Evolutionary conservation across 306 rosid species (phyloP), one percentile per base, ranked within the genome.

Genomic region (Rosa multiflora): DNA sequence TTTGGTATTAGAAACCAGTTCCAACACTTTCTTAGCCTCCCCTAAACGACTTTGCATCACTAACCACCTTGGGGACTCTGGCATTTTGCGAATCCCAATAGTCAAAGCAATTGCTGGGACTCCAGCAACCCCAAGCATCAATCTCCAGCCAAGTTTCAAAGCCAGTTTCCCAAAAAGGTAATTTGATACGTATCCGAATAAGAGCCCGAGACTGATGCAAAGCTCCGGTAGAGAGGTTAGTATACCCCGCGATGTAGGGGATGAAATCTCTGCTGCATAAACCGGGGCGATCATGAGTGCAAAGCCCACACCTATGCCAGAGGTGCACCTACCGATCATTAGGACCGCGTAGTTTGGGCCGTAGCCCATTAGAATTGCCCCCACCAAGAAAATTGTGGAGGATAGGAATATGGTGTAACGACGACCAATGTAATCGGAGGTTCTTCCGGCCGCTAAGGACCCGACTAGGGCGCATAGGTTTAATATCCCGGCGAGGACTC

Each of bases 41-140:
- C 62, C 90, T 17, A 95, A 11, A 5, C 83, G 86, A 12, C 99
- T 98, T 32, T 84, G 94, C 87, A 93, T 72, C 9, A 87, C 87
- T 3, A 95, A 63, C 99, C 99, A 95, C 46, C 99, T 87, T 8
- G 99, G 99, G 2, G 99, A 95, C 47, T 95, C 99, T 5, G 98
- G 97, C 98, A 95, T 84, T 67, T 49, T 62, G 10, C 91, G 75
- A 67, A 92, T 80, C 1, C 85, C 90, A 0, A 91, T 44, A 23
- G 85, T 82, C 49, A 95, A 76, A 3, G 29, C 79, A 40, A 91
- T 52, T 3, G 98, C 90, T 67, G 99, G 99, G 61, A 88, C 17
- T 1, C 90, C 93, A 8, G 95, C 96, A 12, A 88, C 6, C 6
- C 98, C 98, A 10, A 95, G 88, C 99, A 95, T 95, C 56, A 92